phyloP scores from a whole-genome alignment of 2,329 filamentous ascomycete genomes.

The Colletotrichum shisoi region DNA sequence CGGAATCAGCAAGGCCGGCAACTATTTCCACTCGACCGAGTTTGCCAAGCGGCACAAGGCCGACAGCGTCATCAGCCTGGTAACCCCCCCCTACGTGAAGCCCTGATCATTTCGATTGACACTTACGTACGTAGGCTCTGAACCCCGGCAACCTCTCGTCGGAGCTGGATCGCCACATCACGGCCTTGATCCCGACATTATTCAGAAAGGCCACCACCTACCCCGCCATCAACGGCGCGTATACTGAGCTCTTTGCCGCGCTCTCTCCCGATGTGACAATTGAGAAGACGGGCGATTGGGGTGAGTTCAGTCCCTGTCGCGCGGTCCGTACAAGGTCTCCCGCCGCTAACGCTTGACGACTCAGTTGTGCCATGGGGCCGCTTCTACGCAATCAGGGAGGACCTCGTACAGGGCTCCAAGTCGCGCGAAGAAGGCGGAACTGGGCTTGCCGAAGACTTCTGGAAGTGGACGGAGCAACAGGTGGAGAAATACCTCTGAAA shows the following conservation, averaged over 20 bases:
- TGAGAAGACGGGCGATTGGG: conserved; percentile 49
- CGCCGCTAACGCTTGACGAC: not conserved
- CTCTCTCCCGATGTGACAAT: conserved; percentile 54
- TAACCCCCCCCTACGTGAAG: not conserved
- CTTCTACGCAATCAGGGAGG: conserved; percentile 46
- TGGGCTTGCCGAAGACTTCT: conserved; percentile 50
- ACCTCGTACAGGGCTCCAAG: conserved; percentile 45
- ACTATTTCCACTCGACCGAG: conserved; percentile 48
- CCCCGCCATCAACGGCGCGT: conserved; percentile 52
- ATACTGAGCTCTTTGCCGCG: conserved; percentile 58
- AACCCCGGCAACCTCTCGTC: conserved; percentile 54
- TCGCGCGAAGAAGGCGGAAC: conserved; percentile 50
- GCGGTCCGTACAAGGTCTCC: not conserved
- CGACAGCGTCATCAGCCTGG: conserved; percentile 41
- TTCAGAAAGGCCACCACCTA: conserved; percentile 41
- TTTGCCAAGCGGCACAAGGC: conserved; percentile 44
- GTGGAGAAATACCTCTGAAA: conserved; percentile 41
- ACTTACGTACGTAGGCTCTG: conserved; percentile 40
- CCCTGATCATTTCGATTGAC: not conserved
- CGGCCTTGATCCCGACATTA: conserved; percentile 27
- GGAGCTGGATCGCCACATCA: conserved; percentile 45
- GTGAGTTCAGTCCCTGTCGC: conserved; percentile 29
- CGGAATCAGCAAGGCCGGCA: conserved; percentile 47
- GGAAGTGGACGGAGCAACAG: conserved; percentile 54
- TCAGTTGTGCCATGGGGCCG: conserved; percentile 53